These are phyloP conservation scores for Graphium sp. DNA, from an alignment of 2,329 filamentous ascomycete species.

Conservation along the genomic window DNA sequence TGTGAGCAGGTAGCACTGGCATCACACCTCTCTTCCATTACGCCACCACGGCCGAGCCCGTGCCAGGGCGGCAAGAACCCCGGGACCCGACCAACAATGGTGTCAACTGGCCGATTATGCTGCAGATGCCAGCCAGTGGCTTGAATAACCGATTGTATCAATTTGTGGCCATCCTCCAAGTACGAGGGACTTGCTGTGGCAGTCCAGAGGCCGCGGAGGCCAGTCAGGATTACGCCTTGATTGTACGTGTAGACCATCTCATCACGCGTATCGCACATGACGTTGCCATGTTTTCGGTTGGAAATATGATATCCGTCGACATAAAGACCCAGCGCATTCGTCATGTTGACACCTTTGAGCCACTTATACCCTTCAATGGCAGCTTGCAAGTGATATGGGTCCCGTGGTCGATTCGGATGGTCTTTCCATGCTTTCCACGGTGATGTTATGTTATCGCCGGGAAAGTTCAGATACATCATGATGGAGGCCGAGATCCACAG, in stretches of 20 bases:
- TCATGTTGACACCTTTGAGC: constrained; percentile 70
- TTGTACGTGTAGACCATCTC: constrained; percentile 94
- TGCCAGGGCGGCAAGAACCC: constrained; percentile 40
- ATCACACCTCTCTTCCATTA: constrained; percentile 78
- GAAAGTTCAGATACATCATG: constrained; percentile 79
- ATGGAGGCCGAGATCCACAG: constrained; percentile 74
- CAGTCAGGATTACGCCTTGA: constrained; percentile 77
- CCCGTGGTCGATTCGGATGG: constrained; percentile 13
- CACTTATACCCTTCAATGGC: constrained; percentile 68
- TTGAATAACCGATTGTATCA: constrained; percentile 55
- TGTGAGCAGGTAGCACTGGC: constrained; percentile 59
- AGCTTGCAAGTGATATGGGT: constrained; percentile 52
- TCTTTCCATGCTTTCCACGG: constrained; percentile 40
- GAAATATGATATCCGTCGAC: constrained; percentile 76
- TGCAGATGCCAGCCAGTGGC: constrained; percentile 59
- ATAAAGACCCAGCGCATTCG: constrained; percentile 56
- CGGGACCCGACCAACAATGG: constrained; percentile 12
- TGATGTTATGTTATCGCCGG: constrained; percentile 58
- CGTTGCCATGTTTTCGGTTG: constrained; percentile 18
- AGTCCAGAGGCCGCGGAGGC: constrained; percentile 64
- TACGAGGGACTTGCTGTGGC: constrained; percentile 57
- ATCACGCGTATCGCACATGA: constrained; percentile 61
- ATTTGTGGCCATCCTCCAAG: constrained; percentile 61
- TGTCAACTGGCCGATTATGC: constrained; percentile 22
- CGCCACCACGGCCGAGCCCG: constrained; percentile 61